A percentile compares a stretch with the other conserved stretches of the same genome.
Evolutionary conservation across 176 grass and related monocot genomes (phyloP).

Genomic region (Triticum aestivum): DNA sequence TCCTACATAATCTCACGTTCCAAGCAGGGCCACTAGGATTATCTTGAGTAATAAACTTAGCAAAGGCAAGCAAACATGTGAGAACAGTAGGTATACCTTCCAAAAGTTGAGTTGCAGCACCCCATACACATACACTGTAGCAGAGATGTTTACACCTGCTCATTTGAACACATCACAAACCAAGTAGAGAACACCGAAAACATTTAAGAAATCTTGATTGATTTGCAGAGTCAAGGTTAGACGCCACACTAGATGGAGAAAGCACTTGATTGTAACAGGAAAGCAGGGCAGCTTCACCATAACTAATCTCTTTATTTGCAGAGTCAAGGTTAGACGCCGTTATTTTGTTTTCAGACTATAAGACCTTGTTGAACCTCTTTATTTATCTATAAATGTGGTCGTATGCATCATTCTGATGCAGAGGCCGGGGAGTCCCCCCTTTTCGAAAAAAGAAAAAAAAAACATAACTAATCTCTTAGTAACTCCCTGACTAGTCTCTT

Average conservation of each 20-base stretch:
- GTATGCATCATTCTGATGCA: too few relatives aligned
- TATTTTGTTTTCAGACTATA: too few relatives aligned
- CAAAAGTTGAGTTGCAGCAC: slow-evolving; percentile 7
- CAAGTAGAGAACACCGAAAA: background rate
- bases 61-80: background rate
- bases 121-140: background rate
- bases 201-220: slow-evolving; percentile 7
- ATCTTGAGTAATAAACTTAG: background rate
- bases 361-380: too few relatives aligned
- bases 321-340: too few relatives aligned
- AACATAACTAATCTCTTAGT: background rate
- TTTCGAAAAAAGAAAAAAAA: too few relatives aligned
- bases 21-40: background rate
- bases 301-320: background rate
- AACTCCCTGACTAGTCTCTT: background rate
- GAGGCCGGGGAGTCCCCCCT: too few relatives aligned
- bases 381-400: too few relatives aligned
- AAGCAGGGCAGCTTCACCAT: background rate
- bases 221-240: slow-evolving; percentile 10
- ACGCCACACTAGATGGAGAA: slow-evolving; percentile 17
- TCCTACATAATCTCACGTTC: background rate
- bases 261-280: background rate
- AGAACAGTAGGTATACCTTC: background rate
- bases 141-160: background rate
- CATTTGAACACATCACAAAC: background rate